These are phyloP conservation scores for Austropuccinia psidii DNA, from an alignment of 1,284 basidiomycete genomes.

Conservation along the genomic window DNA sequence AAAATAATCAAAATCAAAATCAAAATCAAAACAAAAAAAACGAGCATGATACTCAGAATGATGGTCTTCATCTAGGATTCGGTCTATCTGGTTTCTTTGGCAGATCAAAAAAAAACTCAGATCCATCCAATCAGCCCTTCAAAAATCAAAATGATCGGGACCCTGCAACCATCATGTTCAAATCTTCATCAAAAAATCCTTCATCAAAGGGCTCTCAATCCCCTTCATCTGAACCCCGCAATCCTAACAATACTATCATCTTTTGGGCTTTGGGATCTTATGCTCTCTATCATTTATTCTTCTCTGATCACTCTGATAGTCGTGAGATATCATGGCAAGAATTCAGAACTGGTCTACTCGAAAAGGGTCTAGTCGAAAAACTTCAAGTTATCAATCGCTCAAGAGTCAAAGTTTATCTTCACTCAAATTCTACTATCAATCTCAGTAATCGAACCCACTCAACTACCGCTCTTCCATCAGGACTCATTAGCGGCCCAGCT, in stretches of 20 bases:
- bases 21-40: too few relatives aligned
- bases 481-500: slow-evolving; percentile 39
- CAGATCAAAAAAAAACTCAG: too few relatives aligned
- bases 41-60: too few relatives aligned
- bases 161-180: too few relatives aligned
- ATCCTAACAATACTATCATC: not conserved
- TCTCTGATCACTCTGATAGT: slow-evolving; percentile 52
- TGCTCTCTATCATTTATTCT: slow-evolving; percentile 58
- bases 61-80: too few relatives aligned
- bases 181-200: too few relatives aligned
- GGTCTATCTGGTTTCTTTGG: too few relatives aligned
- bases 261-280: slow-evolving; percentile 57
- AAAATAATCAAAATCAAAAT: too few relatives aligned
- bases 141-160: too few relatives aligned
- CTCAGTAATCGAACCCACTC: too few relatives aligned
- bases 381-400: slow-evolving; percentile 86
- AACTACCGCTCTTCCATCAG: slow-evolving; percentile 10
- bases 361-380: slow-evolving; percentile 92
- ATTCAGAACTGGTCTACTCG: slow-evolving; percentile 88
- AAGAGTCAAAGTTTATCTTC: slow-evolving; percentile 77
- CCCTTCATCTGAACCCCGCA: not conserved
- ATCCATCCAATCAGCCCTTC: too few relatives aligned
- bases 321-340: slow-evolving; percentile 98
- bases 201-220: slow-evolving; percentile 3
- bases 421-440: slow-evolving; percentile 58